Evolutionary conservation across 2,329 filamentous ascomycete genomes (phyloP).

Genomic region (Hymenoscyphus repandus): DNA sequence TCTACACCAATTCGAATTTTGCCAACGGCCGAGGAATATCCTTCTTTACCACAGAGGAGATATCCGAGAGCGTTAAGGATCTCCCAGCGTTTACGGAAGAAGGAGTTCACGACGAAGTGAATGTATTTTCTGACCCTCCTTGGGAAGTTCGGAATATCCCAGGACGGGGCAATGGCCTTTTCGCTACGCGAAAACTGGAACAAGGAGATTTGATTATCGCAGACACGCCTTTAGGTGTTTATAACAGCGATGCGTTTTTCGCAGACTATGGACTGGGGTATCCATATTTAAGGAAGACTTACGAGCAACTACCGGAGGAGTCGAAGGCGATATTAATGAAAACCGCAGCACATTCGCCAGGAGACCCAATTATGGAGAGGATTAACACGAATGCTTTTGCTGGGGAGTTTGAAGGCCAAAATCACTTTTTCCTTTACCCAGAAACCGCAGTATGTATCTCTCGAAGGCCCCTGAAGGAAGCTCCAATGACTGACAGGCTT

Average conservation of each 20-base stretch:
- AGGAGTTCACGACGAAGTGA: constrained; percentile 14
- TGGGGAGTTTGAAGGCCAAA: constrained; percentile 22
- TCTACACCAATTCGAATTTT: constrained; percentile 25
- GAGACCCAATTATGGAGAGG: constrained; percentile 26
- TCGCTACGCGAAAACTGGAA: constrained; percentile 22
- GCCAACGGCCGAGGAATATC: constrained; percentile 26
- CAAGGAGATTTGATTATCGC: constrained; percentile 26
- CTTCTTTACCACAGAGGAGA: constrained; percentile 22
- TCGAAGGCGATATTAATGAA: constrained; percentile 19
- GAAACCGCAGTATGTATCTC: constrained; percentile 23
- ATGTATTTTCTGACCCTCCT: constrained; percentile 20
- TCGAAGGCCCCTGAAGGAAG: neutral
- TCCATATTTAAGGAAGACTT: constrained; percentile 21
- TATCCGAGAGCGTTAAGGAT: constrained; percentile 16
- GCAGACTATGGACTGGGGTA: constrained; percentile 20
- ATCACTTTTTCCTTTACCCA: constrained; percentile 27
- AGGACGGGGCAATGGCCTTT: constrained; percentile 26
- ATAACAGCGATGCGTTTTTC: constrained; percentile 23
- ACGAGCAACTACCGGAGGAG: constrained; percentile 20
- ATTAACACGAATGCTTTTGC: constrained; percentile 28
- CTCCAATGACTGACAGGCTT: constrained; percentile 12
- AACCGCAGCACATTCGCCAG: constrained; percentile 16
- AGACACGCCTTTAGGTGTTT: constrained; percentile 23
- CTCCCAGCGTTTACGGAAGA: constrained; percentile 19
- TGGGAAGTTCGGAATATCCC: constrained; percentile 23